phyloP scores from a whole-genome alignment of 352 stramenopile species.

The Phytophthora pisi region DNA sequence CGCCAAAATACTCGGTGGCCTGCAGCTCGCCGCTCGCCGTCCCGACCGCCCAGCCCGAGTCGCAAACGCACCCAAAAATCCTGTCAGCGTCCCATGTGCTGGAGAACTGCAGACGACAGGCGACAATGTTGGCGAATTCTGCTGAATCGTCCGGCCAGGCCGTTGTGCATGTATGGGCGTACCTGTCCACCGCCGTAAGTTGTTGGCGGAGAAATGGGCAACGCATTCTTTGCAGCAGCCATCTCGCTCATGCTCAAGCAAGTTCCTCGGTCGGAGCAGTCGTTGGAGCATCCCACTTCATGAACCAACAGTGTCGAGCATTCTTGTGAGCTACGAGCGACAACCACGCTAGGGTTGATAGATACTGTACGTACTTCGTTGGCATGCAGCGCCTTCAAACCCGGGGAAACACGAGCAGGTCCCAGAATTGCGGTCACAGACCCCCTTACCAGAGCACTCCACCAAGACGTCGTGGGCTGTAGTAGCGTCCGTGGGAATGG shows the following conservation, averaged over 20 bases:
- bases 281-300: slow-evolving; percentile 62
- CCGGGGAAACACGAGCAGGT: slow-evolving; percentile 84
- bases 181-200: slow-evolving; percentile 65
- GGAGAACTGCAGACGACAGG: slow-evolving; percentile 32
- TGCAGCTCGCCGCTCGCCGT: slow-evolving; percentile 76
- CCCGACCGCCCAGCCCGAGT: slow-evolving; percentile 87
- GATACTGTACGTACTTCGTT: slow-evolving; percentile 52
- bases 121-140: background rate
- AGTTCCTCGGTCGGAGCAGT: slow-evolving; percentile 74
- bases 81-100: slow-evolving; percentile 92
- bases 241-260: slow-evolving; percentile 89
- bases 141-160: background rate
- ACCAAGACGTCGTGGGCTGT: slow-evolving; percentile 52
- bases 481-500: slow-evolving; percentile 40
- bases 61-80: slow-evolving; percentile 90
- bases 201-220: slow-evolving; percentile 70
- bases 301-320: slow-evolving; percentile 4
- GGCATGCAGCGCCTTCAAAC: slow-evolving; percentile 83
- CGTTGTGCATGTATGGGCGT: slow-evolving; percentile 7
- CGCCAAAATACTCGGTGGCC: slow-evolving; percentile 88
- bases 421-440: slow-evolving; percentile 77
- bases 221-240: slow-evolving; percentile 54
- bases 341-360: background rate
- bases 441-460: slow-evolving; percentile 90
- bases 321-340: background rate